Conservation (phyloP, 441 rosid species). For the Omphalea diandra region DNA sequence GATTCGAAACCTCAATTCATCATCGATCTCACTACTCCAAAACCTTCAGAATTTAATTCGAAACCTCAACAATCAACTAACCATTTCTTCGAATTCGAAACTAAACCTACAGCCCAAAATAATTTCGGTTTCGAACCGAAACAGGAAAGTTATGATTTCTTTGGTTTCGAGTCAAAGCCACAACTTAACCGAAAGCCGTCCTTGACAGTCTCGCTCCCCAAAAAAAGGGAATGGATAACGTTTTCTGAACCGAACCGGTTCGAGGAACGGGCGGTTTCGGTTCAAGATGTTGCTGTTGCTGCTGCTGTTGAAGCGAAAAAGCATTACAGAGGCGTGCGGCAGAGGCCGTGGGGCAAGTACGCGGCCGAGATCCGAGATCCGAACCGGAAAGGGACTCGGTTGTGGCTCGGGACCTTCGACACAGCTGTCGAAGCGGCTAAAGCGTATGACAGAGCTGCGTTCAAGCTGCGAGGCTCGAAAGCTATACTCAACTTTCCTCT, state of each 20-base stretch:
- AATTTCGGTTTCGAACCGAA: background rate
- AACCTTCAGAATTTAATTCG: constrained; percentile 1
- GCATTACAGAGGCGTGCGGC: constrained; percentile 88
- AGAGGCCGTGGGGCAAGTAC: constrained; percentile 94
- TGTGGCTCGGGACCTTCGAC: constrained; percentile 90
- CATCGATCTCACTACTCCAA: constrained; percentile 34
- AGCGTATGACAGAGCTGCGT: constrained; percentile 87
- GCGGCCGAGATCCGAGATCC: constrained; percentile 98
- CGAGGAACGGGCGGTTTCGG: too few relatives aligned
- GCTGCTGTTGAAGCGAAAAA: constrained; percentile 29
- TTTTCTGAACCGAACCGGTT: constrained; percentile 34
- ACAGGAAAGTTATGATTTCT: background rate
- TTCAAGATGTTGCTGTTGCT: background rate
- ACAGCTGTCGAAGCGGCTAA: constrained; percentile 82
- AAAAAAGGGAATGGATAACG: constrained; percentile 46
- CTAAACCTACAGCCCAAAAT: constrained; percentile 21
- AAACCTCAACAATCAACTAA: background rate
- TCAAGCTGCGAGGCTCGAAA: constrained; percentile 74
- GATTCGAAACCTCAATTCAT: constrained; percentile 48
- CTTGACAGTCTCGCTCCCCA: constrained; percentile 47
- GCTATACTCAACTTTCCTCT: constrained; percentile 88
- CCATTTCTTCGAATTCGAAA: constrained; percentile 16
- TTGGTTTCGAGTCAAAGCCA: constrained; percentile 13
- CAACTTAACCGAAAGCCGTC: constrained; percentile 37
- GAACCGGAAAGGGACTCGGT: constrained; percentile 58